Evolutionary conservation across 139 green algal genomes (phyloP).

Genomic region (Eudorina sp.): DNA sequence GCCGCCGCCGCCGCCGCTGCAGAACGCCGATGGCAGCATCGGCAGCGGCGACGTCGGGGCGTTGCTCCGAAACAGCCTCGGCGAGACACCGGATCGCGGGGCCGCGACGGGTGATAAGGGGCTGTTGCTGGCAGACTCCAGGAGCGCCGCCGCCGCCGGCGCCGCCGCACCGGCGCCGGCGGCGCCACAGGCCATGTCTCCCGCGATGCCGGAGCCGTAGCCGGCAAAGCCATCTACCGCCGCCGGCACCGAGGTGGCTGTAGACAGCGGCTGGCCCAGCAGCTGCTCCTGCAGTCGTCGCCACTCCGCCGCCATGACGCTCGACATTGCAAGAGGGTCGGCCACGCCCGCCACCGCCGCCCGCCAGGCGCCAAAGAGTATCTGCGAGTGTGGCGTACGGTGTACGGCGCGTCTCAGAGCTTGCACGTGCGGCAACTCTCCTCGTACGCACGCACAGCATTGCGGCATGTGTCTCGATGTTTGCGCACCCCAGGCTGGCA

Average conservation of each 20-base stretch:
- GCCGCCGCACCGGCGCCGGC: neutral
- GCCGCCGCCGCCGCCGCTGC: neutral
- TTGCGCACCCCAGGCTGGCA: no score
- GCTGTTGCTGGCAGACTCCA: neutral
- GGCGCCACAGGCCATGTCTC: no score
- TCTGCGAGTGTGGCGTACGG: neutral
- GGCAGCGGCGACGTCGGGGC: neutral
- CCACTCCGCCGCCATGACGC: neutral
- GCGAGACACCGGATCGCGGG: neutral
- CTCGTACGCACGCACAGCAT: no score
- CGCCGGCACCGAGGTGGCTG: neutral
- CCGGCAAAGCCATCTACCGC: neutral
- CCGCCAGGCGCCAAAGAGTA: conserved; percentile 2
- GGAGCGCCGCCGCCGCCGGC: neutral
- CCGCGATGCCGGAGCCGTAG: no score
- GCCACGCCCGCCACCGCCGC: neutral
- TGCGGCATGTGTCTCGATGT: no score
- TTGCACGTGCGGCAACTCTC: no score
- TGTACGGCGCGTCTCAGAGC: no score
- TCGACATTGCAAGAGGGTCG: no score
- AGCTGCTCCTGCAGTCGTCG: neutral
- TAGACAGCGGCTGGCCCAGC: neutral
- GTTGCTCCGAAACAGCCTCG: neutral
- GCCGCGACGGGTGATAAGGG: neutral
- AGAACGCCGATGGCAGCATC: neutral